Conservation (phyloP, 2,329 filamentous ascomycete species). For the Trichoderma harzianum region DNA sequence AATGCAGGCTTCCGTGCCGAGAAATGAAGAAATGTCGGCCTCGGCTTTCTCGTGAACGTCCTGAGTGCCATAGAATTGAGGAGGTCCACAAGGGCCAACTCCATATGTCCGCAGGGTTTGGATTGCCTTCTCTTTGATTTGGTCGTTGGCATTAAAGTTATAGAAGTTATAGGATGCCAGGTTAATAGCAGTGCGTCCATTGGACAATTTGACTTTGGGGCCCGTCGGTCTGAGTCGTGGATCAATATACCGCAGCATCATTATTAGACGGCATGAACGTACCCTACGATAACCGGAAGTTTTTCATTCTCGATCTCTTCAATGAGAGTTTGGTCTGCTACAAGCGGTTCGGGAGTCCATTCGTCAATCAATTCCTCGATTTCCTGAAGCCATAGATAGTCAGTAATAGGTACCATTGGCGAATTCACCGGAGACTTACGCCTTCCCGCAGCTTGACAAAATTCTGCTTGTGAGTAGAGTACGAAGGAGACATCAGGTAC, state of each 20-base stretch:
- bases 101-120: conserved; percentile 92
- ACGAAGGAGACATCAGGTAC: conserved; percentile 87
- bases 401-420: background rate
- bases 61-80: conserved; percentile 97
- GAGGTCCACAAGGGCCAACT: conserved; percentile 92
- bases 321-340: conserved; percentile 66
- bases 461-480: conserved; percentile 86
- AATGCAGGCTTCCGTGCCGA: conserved; percentile 86
- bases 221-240: conserved; percentile 67
- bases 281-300: conserved; percentile 85
- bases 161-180: conserved; percentile 96
- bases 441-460: conserved; percentile 87
- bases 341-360: conserved; percentile 91
- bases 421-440: conserved; percentile 26
- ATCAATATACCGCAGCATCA: background rate
- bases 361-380: conserved; percentile 96
- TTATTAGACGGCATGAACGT: conserved; percentile 23
- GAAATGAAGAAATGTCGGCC: conserved; percentile 85
- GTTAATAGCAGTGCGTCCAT: conserved; percentile 87
- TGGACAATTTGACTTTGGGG: conserved; percentile 83
- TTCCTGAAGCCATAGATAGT: conserved; percentile 49
- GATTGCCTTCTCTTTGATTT: conserved; percentile 91
- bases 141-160: conserved; percentile 91
- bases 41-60: conserved; percentile 98
- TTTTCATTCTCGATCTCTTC: conserved; percentile 83